Evolutionary conservation across 257 asterid genomes (phyloP).

Genomic region (Jasminum sambac): DNA sequence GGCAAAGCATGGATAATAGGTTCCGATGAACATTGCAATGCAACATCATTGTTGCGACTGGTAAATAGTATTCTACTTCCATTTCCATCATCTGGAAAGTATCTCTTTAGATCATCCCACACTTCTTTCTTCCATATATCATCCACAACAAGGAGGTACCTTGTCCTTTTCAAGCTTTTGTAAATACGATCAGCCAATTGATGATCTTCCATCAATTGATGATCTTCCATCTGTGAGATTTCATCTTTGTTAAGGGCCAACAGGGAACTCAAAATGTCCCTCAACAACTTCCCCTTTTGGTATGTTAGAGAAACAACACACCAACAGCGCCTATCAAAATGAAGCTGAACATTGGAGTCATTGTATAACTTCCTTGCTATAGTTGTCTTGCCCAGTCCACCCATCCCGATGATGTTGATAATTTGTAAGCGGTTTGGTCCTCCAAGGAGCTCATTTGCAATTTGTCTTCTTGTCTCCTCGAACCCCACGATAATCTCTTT

Average conservation of each 20-base stretch:
- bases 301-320: slow-evolving; percentile 25
- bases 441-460: not conserved
- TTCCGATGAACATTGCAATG: not conserved
- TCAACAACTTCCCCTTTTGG: slow-evolving; percentile 14
- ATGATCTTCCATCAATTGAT: not conserved
- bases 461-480: too few species aligned
- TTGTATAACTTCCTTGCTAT: not conserved
- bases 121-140: too few species aligned
- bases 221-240: slow-evolving; percentile 3
- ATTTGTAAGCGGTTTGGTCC: slow-evolving; percentile 7
- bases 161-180: too few species aligned
- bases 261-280: slow-evolving; percentile 11
- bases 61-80: slow-evolving; percentile 26
- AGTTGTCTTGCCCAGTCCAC: slow-evolving; percentile 42
- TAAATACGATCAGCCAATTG: too few species aligned
- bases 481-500: slow-evolving; percentile 2
- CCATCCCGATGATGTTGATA: slow-evolving; percentile 29
- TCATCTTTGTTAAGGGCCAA: slow-evolving; percentile 17
- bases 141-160: too few species aligned
- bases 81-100: too few species aligned
- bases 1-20: not conserved
- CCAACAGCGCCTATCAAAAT: slow-evolving; percentile 7
- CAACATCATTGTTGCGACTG: slow-evolving; percentile 6
- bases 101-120: too few species aligned
- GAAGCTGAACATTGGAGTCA: too few species aligned